A percentile compares a stretch with the other conserved stretches of the same genome.
Conservation (phyloP, 2,329 filamentous ascomycete species). For the Trichoderma arundinaceum region DNA sequence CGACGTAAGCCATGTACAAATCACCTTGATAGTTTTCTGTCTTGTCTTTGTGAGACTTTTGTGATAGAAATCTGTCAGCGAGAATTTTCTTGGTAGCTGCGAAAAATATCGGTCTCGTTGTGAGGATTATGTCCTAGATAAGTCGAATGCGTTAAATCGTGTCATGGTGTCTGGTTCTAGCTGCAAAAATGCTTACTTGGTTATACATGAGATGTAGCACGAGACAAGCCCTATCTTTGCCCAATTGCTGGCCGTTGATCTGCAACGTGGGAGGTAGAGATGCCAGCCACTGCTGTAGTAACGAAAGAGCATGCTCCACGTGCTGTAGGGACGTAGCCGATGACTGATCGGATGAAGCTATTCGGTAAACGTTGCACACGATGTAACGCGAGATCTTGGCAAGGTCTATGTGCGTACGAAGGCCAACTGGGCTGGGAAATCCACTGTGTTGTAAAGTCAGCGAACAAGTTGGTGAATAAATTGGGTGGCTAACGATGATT, state of each 20-base stretch:
- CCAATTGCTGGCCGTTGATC: neutral
- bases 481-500: neutral
- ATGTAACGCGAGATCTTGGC: constrained; percentile 6
- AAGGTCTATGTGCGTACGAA: neutral
- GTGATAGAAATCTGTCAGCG: neutral
- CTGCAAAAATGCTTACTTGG: constrained; percentile 1
- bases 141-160: neutral
- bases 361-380: neutral
- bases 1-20: neutral
- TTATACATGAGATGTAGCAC: neutral
- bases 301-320: neutral
- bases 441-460: neutral
- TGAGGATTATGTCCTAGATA: neutral
- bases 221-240: constrained; percentile 3
- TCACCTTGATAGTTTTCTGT: neutral
- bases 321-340: neutral
- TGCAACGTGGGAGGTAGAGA: neutral
- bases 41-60: neutral
- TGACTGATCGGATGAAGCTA: constrained; percentile 3
- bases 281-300: neutral
- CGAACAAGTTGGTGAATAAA: neutral
- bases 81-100: constrained; percentile 7
- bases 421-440: neutral
- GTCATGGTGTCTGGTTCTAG: neutral
- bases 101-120: constrained; percentile 2